These are phyloP conservation scores for Bauhinia variegata DNA, from an alignment of 306 rosid genomes.

Conservation along the genomic window DNA sequence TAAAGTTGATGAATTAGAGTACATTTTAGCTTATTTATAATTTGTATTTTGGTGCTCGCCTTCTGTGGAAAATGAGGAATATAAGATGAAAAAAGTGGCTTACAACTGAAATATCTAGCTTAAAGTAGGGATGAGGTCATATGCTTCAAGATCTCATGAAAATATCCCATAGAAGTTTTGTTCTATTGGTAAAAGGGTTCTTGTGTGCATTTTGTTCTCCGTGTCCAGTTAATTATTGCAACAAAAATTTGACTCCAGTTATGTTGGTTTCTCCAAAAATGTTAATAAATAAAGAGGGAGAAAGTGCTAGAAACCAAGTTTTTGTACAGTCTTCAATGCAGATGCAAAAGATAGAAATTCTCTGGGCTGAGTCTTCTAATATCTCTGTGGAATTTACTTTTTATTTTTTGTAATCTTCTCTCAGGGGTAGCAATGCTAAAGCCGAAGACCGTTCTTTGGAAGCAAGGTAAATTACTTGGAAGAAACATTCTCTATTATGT, in stretches of 20 bases:
- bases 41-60: conserved; percentile 1
- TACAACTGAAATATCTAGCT: not conserved
- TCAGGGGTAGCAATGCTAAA: conserved; percentile 72
- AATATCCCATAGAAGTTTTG: not conserved
- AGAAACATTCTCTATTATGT: not conserved
- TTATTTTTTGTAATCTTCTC: conserved; percentile 28
- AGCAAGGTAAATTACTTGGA: conserved; percentile 67
- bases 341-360: not conserved
- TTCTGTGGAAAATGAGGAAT: conserved; percentile 14
- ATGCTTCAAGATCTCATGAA: conserved; percentile 17
- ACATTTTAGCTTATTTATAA: conserved; percentile 10
- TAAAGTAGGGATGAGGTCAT: conserved; percentile 7
- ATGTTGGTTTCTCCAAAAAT: conserved; percentile 23
- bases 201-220: conserved; percentile 1
- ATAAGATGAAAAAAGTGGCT: not conserved
- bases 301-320: conserved; percentile 6
- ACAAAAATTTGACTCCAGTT: conserved; percentile 3
- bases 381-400: conserved; percentile 23
- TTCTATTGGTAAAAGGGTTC: no score
- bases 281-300: not conserved
- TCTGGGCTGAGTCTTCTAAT: conserved; percentile 6
- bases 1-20: conserved; percentile 5
- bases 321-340: conserved; percentile 13
- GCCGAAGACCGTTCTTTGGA: conserved; percentile 74
- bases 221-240: conserved; percentile 8